Percentiles rank a stretch among this genome's conserved stretches.
phyloP scores from a whole-genome alignment of 2,329 filamentous ascomycete genomes.

The Colletotrichum lindemuthianum region DNA sequence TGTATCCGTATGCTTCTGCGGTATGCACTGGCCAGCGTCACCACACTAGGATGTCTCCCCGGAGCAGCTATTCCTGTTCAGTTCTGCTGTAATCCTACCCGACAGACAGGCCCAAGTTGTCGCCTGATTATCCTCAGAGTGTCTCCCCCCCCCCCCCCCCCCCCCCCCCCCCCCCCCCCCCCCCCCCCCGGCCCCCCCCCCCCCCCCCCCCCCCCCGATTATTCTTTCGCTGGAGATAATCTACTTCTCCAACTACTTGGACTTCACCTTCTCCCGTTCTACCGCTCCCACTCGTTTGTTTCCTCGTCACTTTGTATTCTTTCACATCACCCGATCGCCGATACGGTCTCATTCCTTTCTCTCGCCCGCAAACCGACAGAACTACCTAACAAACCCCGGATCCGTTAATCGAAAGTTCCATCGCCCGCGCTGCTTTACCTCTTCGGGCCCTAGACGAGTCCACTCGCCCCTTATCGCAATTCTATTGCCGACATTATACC shows the following conservation, averaged over 20 bases:
- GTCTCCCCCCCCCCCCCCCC: not conserved
- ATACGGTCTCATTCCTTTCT: not conserved
- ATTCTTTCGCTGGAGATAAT: not conserved
- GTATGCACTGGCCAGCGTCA: slow-evolving; percentile 31
- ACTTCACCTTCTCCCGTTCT: slow-evolving; percentile 14
- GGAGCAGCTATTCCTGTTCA: slow-evolving; percentile 34
- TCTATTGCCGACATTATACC: not conserved
- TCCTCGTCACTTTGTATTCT: slow-evolving; percentile 3
- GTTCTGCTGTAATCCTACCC: slow-evolving; percentile 23
- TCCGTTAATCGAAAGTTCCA: slow-evolving; percentile 17
- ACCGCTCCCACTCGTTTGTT: slow-evolving; percentile 14
- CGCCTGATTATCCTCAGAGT: slow-evolving; percentile 34
- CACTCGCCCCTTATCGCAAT: slow-evolving; percentile 19
- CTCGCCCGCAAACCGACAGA: not conserved
- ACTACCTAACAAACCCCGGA: slow-evolving; percentile 16
- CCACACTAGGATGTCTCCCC: slow-evolving; percentile 29
- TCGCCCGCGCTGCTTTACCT: slow-evolving; percentile 4
- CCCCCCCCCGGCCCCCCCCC: too few species aligned
- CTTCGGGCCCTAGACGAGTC: slow-evolving; percentile 4
- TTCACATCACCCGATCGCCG: not conserved
- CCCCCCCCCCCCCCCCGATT: not conserved
- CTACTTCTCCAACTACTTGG: not conserved
- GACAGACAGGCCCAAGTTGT: slow-evolving; percentile 13
- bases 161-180: not conserved
- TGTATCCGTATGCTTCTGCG: not conserved